phyloP scores from a whole-genome alignment of 169 alveolate species.

The Eimeria mitis region DNA sequence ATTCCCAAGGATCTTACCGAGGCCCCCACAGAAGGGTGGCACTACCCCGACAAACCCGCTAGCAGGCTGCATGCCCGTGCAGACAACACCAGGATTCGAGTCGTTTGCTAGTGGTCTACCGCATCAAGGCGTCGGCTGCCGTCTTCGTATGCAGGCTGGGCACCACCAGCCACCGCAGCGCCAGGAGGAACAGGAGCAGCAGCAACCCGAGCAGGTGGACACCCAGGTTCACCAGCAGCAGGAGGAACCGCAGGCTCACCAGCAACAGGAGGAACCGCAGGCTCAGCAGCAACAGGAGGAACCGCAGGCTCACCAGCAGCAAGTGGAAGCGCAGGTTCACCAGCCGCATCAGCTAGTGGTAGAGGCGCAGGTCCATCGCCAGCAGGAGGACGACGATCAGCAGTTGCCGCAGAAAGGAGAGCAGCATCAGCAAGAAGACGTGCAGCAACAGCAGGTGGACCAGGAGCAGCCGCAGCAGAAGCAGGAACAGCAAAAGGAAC shows the following conservation, averaged over 20 bases:
- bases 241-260: too few species aligned
- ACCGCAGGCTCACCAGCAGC: neutral
- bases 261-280: too few species aligned
- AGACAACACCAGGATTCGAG: constrained; percentile 13
- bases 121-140: neutral
- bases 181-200: neutral
- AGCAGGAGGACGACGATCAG: neutral
- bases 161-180: neutral
- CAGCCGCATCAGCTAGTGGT: neutral
- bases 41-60: neutral
- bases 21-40: neutral
- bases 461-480: neutral
- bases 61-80: constrained; percentile 36
- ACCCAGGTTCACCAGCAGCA: neutral
- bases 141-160: constrained; percentile 18
- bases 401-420: neutral
- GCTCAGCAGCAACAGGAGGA: too few species aligned
- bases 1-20: neutral
- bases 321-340: neutral
- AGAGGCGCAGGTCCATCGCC: neutral
- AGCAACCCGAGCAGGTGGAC: neutral
- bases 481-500: neutral
- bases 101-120: neutral
- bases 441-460: neutral
- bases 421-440: neutral